Percentiles rank a stretch among this genome's conserved stretches.
Evolutionary conservation across 2,329 filamentous ascomycete genomes (phyloP).

Genomic region (Alternaria triticimaculans): DNA sequence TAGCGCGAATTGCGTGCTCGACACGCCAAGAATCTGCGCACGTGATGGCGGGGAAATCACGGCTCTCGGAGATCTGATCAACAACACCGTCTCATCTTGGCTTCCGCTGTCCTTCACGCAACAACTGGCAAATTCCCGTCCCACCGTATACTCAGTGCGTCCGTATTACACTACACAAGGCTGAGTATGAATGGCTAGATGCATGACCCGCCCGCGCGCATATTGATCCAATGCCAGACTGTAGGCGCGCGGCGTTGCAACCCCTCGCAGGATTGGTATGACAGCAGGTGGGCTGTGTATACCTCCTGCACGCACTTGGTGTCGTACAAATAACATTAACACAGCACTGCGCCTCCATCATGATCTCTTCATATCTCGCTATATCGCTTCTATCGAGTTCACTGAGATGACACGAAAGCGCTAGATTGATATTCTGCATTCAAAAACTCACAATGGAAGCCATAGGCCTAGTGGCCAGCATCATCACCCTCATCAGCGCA

Average conservation of each 20-base stretch:
- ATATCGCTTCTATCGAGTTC: not conserved
- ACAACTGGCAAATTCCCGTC: not conserved
- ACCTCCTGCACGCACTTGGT: not conserved
- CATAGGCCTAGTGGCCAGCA: not conserved
- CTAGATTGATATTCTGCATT: fast-evolving
- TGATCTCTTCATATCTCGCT: not conserved
- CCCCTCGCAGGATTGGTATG: not conserved
- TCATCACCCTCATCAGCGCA: not conserved
- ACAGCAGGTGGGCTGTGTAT: not conserved
- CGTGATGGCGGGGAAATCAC: slow-evolving; percentile 21
- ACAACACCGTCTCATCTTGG: not conserved
- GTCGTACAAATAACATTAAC: not conserved
- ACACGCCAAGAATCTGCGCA: slow-evolving; percentile 3
- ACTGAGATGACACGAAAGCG: fast-evolving
- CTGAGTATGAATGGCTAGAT: not conserved
- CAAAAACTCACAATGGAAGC: not conserved
- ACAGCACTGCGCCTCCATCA: not conserved
- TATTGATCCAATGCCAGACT: not conserved
- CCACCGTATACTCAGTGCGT: not conserved
- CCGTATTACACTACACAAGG: not conserved
- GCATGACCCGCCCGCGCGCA: not conserved
- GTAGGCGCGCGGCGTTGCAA: not conserved
- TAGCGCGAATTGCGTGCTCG: slow-evolving; percentile 40
- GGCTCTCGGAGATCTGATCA: slow-evolving; percentile 31
- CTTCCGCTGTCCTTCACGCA: not conserved